Evolutionary conservation across 352 stramenopile species (phyloP), one percentile per base, ranked within the genome.

Genomic region (Phytopythium chamaehyphon): DNA sequence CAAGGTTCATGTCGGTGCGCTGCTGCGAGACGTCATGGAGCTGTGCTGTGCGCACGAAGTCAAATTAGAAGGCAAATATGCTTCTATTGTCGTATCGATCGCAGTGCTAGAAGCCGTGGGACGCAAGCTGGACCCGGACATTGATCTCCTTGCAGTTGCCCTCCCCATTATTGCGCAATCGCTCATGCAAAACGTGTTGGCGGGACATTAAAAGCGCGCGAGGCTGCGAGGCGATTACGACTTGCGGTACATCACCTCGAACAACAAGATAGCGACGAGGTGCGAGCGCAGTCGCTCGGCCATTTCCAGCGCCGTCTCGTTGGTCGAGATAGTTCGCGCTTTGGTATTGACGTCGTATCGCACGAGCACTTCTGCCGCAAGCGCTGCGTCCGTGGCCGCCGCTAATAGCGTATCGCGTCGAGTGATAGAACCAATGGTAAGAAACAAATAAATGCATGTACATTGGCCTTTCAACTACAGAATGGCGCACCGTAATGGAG

Each of bases 21-120:
- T 91, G 50, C 56, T 93, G 10, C 70, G 77, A 3, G 65, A 90
- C 42, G 83, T 94, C 35, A 76, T 94, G 60, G 92, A 96, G 62
- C 73, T 98, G 19, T 96, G 91, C 44, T 96, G 93, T 58, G 73
- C 66, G 5, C 83, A 98, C 55, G 77, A 96, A 54, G 95, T 98
- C 7, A 93, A 96, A 57, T 72, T 98, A 18, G 92, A 98, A 61
- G 81, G 88, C 40, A 92, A 95, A 24, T 98, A 98, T 59, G 83
- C 97, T 38, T 97, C 95, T 50, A 95, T 96, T 46, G 88, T 96
- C 18, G 80, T 98, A 38, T 96, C 91, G 6, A 95, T 98, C 51
- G 93, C 93, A 39, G 95, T 98, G 47, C 84, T 98, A 42, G 94
- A 98, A 61, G 92, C 88, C 15, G 78, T 98, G 28, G 93, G 90